Base-by-base conservation (phyloP, 2,329 filamentous ascomycete species). In the Aspergillus neoniger region DNA sequence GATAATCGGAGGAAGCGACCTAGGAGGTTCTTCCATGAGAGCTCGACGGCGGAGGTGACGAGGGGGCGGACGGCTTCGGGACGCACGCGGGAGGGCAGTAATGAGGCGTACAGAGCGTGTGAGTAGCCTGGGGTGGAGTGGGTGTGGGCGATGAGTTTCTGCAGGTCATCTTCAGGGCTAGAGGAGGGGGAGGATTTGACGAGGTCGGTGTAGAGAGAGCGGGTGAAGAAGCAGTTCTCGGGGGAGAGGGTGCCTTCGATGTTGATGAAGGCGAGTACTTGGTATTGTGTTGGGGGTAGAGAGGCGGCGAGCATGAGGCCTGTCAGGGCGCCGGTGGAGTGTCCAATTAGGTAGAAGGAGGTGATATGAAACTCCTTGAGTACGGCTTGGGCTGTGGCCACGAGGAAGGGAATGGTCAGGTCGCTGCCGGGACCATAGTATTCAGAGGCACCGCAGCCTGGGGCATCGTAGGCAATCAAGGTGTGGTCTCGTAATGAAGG, bases 231-330 rank as follows among this genome's bases (percentile, higher is more conserved):
- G 9, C 52, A 55, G 23, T 55, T 43, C 17, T 55, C 52, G 2
- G 38, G 52, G 5, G 52, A 41, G 52, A 55, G 52, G 36, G 23
- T 55, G 52, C 52, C 52, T 19, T 55, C 39, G 52, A 55, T 44
- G 23, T 55, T 43, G 14, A 55, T 43, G n/a, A 55, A 55, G 21
- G 36, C 39, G 14, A 55, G 21, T 3, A 44, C 10, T 50, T 32
- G 47, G 41, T 10, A 44, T 19, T 50, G 47, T 10, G 47, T 28
- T 14, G 14, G n/a, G 14, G 21, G 38, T 8, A 43, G 36, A 3
- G 14, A 15, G 25, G 23, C 12, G 15, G 52, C 52, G 3, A 55
- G 52, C n/a, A 55, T 41, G 19, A 55, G 38, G 15, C 23, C 52
- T 9, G 52, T 55, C 2, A 55, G 38, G 2, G 36, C 52, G 15